Evolutionary conservation across 108 stramenopile genomes (phyloP).

Genomic region (Epipyxis sp.): DNA sequence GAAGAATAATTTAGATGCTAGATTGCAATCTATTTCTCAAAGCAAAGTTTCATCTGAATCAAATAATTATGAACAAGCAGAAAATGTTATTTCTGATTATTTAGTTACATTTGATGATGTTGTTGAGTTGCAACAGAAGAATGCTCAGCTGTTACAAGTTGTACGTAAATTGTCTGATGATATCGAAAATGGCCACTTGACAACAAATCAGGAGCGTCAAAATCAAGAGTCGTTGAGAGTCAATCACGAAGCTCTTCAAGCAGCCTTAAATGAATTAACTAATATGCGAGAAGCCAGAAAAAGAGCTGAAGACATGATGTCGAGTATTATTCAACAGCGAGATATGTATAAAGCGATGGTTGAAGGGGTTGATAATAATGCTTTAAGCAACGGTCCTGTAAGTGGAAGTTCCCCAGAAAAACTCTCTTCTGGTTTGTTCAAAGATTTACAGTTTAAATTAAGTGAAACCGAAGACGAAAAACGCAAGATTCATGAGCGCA

Average conservation of each 20-base stretch:
- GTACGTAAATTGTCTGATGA: slow-evolving; percentile 31
- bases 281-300: not conserved
- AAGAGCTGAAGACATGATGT: slow-evolving; percentile 22
- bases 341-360: slow-evolving; percentile 30
- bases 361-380: not conserved
- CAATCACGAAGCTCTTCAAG: not conserved
- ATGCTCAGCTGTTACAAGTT: slow-evolving; percentile 32
- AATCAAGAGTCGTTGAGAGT: not conserved
- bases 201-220: not conserved
- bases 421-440: not conserved
- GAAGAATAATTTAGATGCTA: not conserved
- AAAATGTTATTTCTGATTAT: not conserved
- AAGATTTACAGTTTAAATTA: not conserved
- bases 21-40: not conserved
- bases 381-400: no score
- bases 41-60: not conserved
- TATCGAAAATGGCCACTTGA: not conserved
- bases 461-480: not conserved
- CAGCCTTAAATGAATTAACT: not conserved
- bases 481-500: not conserved
- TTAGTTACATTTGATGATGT: slow-evolving; percentile 38
- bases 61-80: not conserved
- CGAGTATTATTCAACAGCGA: slow-evolving; percentile 20
- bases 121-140: slow-evolving; percentile 33
- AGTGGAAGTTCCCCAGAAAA: not conserved